Evolutionary conservation across 768 basidiomycete species (phyloP).

Genomic region (Russula emetica): DNA sequence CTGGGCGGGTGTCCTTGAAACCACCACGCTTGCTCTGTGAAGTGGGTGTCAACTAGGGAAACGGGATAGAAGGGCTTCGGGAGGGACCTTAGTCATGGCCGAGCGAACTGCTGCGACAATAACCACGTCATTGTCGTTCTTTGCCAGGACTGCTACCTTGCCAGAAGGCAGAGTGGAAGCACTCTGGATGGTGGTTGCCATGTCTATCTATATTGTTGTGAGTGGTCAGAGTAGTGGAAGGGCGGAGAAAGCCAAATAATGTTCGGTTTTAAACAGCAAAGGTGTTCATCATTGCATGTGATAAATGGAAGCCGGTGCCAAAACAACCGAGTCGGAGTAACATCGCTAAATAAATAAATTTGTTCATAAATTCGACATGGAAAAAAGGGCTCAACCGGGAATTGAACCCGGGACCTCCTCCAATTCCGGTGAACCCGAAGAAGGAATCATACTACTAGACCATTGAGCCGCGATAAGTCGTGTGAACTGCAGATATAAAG

Average conservation of each 20-base stretch:
- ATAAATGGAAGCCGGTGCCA: conserved; percentile 2
- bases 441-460: conserved; percentile 38
- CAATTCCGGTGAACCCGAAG: conserved; percentile 33
- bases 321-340: background rate
- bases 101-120: conserved; percentile 86
- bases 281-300: conserved; percentile 4
- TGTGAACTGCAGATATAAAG: background rate
- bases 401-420: conserved; percentile 43
- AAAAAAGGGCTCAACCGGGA: conserved; percentile 38
- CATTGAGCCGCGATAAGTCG: conserved; percentile 30
- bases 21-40: conserved; percentile 75
- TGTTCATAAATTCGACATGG: background rate
- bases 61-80: background rate
- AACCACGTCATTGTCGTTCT: conserved; percentile 84
- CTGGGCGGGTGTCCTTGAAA: conserved; percentile 86
- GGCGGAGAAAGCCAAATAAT: background rate
- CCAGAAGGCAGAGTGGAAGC: conserved; percentile 25
- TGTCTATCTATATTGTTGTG: conserved; percentile 12
- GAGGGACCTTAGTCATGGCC: conserved; percentile 79
- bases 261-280: background rate
- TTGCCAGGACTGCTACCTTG: conserved; percentile 43
- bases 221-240: background rate
- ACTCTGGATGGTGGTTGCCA: conserved; percentile 30
- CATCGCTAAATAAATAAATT: too few relatives aligned
- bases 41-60: conserved; percentile 12